Percentiles rank a stretch among this genome's conserved stretches.
Conservation (phyloP, 345 rosid species). For the Barbarea vulgaris region DNA sequence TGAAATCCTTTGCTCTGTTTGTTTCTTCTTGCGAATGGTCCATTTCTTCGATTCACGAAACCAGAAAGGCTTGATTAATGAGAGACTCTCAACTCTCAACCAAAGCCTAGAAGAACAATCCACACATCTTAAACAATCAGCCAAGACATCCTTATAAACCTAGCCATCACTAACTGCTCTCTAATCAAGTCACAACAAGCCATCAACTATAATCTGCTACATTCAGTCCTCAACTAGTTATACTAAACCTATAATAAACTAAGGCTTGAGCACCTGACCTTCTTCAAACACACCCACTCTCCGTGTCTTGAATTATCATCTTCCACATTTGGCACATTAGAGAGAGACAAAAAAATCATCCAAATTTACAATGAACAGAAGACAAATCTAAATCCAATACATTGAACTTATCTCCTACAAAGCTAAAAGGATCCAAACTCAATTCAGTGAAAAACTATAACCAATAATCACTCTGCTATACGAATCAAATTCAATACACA, state of each 20-base stretch:
- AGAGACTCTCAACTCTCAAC: neutral
- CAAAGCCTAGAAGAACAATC: neutral
- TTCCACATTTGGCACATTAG: neutral
- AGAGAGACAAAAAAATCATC: neutral
- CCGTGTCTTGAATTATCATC: neutral
- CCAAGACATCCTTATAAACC: slow-evolving; percentile 2
- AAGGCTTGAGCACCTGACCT: slow-evolving; percentile 1
- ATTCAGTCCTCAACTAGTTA: neutral
- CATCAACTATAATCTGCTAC: neutral
- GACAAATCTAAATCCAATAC: neutral
- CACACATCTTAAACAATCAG: neutral
- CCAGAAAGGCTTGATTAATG: neutral
- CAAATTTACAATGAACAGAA: neutral
- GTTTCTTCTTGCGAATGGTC: neutral
- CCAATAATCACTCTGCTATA: slow-evolving; percentile 4
- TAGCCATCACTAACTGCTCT: neutral
- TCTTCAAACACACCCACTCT: neutral
- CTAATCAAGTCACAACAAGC: slow-evolving; percentile 10
- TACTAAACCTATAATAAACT: neutral
- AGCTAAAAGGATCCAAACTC: slow-evolving; percentile 11
- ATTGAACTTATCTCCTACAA: slow-evolving; percentile 8
- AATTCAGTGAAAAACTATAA: neutral
- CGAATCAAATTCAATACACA: slow-evolving; percentile 28
- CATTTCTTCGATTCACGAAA: neutral
- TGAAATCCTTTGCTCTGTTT: neutral